Base-by-base conservation (phyloP, 192 early-diverging fungal genomes). In the Coemansia sp. region DNA sequence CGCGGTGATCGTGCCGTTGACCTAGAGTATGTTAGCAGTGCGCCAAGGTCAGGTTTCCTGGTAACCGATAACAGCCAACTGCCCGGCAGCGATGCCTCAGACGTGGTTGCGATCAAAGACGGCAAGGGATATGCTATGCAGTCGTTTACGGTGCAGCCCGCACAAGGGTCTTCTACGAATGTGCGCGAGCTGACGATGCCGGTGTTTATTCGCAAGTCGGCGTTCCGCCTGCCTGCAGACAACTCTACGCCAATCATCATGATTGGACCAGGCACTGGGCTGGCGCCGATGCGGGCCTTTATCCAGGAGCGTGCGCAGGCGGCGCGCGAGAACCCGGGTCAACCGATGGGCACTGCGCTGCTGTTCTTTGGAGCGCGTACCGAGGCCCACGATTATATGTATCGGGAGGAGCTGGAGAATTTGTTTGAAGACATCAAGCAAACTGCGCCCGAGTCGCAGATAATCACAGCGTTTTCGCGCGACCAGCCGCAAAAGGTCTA, bases 231-330 rank as follows among this genome's bases (percentile, higher is more conserved):
- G 53, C 97, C 97, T n/a, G 73, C 85, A 23, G 89, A 95, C 65
- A 70, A 83, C 45, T 62, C 82, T 8, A 68, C 87, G 11, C 97
- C 97, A 16, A 78, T 99, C 62, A 86, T 99, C 32, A 99, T 99
- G 97, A 82, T 99, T 32, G 97, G 97, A 0, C 97, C 97, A n/a
- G 97, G 97, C 50, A 99, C 97, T 4, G 97, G 97, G 48, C 92
- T 99, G 39, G 97, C 97, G 16, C 97, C 97, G 24, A 98, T 99
- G 89, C 87, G 97, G 50, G 97, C 90, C 4, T 99, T 99, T 67
- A 71, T 97, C 11, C 88, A 90, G 57, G 97, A 99, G 68, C 92
- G 97, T 54, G 87, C 89, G 4, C 55, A 68, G 48, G 78, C 85
- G 32, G 70, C 69, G 2, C 83, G 84, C 59, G 87, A 83, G 22